phyloP scores from a whole-genome alignment of 2,329 filamentous ascomycete species.

The Penicillium thymicola region DNA sequence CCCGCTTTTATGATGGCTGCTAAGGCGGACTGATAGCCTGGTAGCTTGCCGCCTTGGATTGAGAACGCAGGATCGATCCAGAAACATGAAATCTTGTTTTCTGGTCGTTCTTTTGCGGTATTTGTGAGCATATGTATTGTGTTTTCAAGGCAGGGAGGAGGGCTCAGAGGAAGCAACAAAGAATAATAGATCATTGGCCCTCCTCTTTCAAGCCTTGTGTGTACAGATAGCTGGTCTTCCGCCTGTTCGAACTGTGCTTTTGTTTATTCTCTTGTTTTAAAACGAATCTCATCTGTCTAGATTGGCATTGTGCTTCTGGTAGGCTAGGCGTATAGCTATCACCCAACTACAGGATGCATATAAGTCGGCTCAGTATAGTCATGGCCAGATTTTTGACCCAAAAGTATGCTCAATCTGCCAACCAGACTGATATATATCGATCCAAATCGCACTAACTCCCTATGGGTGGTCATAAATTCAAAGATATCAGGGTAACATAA shows the following conservation, averaged over 20 bases:
- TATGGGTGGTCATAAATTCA: neutral
- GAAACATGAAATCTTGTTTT: conserved; percentile 7
- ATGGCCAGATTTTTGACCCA: neutral
- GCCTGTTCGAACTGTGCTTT: conserved; percentile 38
- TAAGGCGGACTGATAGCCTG: conserved; percentile 15
- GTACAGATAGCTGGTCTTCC: conserved; percentile 44
- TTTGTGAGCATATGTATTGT: conserved; percentile 26
- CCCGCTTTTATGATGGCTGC: conserved; percentile 20
- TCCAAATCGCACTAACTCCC: neutral
- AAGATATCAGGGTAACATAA: neutral
- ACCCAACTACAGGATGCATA: neutral
- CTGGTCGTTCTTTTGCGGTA: conserved; percentile 11
- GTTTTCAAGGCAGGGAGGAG: conserved; percentile 24
- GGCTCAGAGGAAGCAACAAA: conserved; percentile 19
- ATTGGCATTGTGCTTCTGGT: conserved; percentile 10
- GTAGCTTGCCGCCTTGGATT: conserved; percentile 21
- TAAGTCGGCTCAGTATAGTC: neutral
- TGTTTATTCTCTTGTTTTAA: conserved; percentile 30
- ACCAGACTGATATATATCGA: neutral
- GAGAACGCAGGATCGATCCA: conserved; percentile 16
- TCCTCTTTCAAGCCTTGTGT: conserved; percentile 33
- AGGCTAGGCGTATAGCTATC: neutral
- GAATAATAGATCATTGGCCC: conserved; percentile 23
- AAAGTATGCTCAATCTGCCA: neutral
- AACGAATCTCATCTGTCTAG: conserved; percentile 35